These are phyloP conservation scores for Moesziomyces parantarcticus DNA, from an alignment of 1,284 basidiomycete genomes.

Conservation along the genomic window DNA sequence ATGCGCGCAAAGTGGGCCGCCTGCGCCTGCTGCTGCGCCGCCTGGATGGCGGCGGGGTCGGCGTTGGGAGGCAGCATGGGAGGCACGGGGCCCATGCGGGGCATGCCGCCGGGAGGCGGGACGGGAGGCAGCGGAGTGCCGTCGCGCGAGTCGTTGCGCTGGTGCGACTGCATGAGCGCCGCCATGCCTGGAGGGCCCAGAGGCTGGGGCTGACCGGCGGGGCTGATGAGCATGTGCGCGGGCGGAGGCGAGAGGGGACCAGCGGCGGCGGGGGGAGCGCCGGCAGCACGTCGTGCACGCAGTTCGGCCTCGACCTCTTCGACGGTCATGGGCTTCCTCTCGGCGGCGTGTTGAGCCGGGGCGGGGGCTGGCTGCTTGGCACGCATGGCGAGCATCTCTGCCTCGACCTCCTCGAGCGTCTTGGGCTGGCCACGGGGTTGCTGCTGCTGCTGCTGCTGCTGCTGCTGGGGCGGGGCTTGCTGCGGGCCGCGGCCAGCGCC, in stretches of 20 bases:
- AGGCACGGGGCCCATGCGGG: slow-evolving; percentile 27
- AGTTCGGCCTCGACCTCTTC: slow-evolving; percentile 93
- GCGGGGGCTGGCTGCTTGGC: slow-evolving; percentile 15
- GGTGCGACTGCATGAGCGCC: slow-evolving; percentile 29
- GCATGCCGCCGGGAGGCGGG: slow-evolving; percentile 17
- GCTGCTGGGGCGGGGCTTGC: slow-evolving; percentile 26
- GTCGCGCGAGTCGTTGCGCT: slow-evolving; percentile 20
- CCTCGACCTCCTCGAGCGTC: slow-evolving; percentile 68
- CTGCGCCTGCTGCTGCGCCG: slow-evolving; percentile 45
- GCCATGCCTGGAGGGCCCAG: slow-evolving; percentile 23
- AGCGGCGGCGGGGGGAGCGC: slow-evolving; percentile 9
- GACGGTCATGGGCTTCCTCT: slow-evolving; percentile 76
- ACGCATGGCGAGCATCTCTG: slow-evolving; percentile 65
- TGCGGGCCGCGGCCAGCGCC: slow-evolving; percentile 38
- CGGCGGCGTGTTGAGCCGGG: slow-evolving; percentile 35
- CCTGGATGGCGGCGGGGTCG: slow-evolving; percentile 39
- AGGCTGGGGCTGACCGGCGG: slow-evolving; percentile 2
- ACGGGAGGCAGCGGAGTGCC: slow-evolving; percentile 7
- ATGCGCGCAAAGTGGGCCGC: slow-evolving; percentile 62
- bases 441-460: slow-evolving; percentile 27
- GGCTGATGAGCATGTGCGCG: slow-evolving; percentile 3
- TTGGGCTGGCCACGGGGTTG: slow-evolving; percentile 51
- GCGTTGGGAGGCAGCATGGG: slow-evolving; percentile 17
- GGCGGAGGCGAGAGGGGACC: slow-evolving; percentile 10
- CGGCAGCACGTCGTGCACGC: slow-evolving; percentile 30